Percentiles rank a stretch among this genome's conserved stretches.
These are phyloP conservation scores for Dactylellina cionopaga DNA, from an alignment of 2,329 filamentous ascomycete genomes.

Conservation along the genomic window DNA sequence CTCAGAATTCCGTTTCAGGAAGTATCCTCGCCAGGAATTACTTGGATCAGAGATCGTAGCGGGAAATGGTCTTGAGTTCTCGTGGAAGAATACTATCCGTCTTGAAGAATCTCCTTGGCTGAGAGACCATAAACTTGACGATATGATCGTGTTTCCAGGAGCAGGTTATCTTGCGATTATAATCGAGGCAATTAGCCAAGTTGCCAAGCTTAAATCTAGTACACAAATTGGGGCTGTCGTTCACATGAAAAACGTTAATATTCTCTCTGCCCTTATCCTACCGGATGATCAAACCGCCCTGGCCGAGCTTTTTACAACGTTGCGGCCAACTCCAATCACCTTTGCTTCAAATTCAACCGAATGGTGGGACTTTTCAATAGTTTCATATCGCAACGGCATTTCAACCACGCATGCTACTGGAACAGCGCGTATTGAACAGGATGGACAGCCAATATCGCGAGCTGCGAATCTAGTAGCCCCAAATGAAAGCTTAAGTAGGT, in stretches of 20 bases:
- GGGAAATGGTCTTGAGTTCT: conserved; percentile 57
- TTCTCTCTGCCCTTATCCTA: conserved; percentile 59
- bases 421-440: too few species aligned
- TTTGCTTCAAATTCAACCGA: background rate
- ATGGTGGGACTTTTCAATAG: conserved; percentile 36
- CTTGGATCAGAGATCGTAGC: conserved; percentile 7
- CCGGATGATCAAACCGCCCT: conserved; percentile 3
- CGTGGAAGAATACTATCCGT: conserved; percentile 62
- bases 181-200: conserved; percentile 60
- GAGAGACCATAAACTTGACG: conserved; percentile 62
- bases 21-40: background rate
- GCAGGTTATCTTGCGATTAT: conserved; percentile 63
- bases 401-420: conserved; percentile 21
- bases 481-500: background rate
- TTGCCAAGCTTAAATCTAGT: too few species aligned
- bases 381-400: conserved; percentile 22
- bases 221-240: too few species aligned
- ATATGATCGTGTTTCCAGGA: conserved; percentile 62
- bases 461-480: background rate
- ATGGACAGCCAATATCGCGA: background rate
- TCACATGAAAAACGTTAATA: conserved; percentile 57
- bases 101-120: conserved; percentile 63
- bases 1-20: too few species aligned
- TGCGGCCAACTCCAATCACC: conserved; percentile 16
- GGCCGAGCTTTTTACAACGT: conserved; percentile 17